Evolutionary conservation across 169 alveolate genomes (phyloP).

Genomic region (Toxoplasma gondii): DNA sequence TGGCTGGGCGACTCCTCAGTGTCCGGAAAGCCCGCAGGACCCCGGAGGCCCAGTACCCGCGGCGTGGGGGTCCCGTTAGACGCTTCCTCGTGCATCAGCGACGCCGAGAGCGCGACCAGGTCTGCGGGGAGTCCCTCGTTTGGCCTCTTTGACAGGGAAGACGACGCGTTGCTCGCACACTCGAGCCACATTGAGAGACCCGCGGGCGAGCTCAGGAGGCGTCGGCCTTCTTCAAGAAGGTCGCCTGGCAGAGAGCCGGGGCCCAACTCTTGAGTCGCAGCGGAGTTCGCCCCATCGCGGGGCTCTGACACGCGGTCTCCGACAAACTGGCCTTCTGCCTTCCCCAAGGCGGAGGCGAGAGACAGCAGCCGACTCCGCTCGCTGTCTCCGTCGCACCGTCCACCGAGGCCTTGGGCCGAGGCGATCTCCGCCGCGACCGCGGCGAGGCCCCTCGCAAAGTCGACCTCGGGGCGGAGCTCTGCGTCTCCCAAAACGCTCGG

Average conservation of each 20-base stretch:
- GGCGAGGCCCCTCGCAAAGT: neutral
- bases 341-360: neutral
- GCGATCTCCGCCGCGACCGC: conserved; percentile 4
- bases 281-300: neutral
- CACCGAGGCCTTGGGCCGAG: neutral
- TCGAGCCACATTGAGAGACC: neutral
- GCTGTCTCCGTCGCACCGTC: neutral
- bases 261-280: neutral
- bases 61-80: neutral
- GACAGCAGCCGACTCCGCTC: neutral
- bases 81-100: neutral
- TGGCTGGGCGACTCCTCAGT: neutral
- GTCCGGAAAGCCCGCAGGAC: neutral
- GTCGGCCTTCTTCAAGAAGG: neutral
- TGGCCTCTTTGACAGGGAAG: neutral
- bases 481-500: neutral
- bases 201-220: neutral
- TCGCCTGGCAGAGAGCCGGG: neutral
- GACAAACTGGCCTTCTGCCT: neutral
- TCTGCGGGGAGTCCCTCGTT: neutral
- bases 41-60: neutral
- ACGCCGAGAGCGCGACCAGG: neutral
- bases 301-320: neutral
- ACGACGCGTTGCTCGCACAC: neutral
- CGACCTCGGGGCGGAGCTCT: neutral